phyloP scores from a whole-genome alignment of 495 filamentous ascomycete species.

The Tuber aestivum region DNA sequence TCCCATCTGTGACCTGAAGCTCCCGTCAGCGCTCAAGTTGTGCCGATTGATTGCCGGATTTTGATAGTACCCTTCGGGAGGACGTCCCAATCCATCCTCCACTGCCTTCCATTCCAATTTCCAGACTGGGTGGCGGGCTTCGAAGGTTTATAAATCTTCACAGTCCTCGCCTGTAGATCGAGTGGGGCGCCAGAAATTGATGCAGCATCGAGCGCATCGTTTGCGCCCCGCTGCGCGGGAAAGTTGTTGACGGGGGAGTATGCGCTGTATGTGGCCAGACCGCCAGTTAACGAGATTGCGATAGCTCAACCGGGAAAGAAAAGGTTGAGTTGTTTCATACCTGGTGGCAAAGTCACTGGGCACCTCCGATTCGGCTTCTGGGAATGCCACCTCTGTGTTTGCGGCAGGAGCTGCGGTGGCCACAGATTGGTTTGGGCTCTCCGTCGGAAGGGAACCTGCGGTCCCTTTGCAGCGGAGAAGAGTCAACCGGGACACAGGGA shows the following conservation, averaged over 20 bases:
- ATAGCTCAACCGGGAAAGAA: neutral
- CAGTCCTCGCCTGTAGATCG: conserved; percentile 86
- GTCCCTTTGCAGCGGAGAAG: conserved; percentile 16
- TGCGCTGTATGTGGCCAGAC: conserved; percentile 51
- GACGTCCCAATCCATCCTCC: conserved; percentile 99
- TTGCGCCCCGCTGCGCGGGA: conserved; percentile 70
- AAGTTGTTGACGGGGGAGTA: conserved; percentile 77
- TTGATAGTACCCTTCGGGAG: conserved; percentile 57
- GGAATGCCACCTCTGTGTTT: neutral
- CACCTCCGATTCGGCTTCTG: conserved; percentile 13
- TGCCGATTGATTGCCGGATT: neutral
- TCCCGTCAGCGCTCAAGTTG: conserved; percentile 10
- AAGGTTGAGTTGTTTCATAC: conserved; percentile 2
- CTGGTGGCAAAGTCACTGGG: conserved; percentile 26
- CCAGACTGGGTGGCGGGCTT: conserved; percentile 95
- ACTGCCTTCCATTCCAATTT: conserved; percentile 70
- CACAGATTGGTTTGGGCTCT: conserved; percentile 14
- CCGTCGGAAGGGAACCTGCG: conserved; percentile 5
- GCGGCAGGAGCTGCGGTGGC: neutral
- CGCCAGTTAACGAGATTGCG: conserved; percentile 6
- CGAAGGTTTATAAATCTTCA: conserved; percentile 81
- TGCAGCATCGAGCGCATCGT: conserved; percentile 66
- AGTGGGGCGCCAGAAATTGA: conserved; percentile 87
- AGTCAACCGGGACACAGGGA: neutral
- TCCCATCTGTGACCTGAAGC: conserved; percentile 76